Evolutionary conservation across 2,329 filamentous ascomycete genomes (phyloP).

Genomic region (Macrophomina pseudophaseolina): DNA sequence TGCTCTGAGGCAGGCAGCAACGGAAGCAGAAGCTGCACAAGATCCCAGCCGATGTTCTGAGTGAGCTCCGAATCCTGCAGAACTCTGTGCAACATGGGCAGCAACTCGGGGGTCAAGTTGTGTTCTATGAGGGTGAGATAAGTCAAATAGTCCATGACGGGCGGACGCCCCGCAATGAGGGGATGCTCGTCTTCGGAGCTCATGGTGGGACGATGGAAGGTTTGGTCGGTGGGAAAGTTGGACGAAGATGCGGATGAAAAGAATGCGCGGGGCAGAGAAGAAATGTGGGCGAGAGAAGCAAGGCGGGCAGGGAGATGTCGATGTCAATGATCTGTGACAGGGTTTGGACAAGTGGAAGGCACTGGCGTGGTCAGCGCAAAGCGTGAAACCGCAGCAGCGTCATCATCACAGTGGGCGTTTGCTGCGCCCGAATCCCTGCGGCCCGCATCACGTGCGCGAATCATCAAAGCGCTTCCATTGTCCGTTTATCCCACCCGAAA

Average conservation of each 20-base stretch:
- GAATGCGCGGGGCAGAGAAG: neutral
- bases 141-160: constrained; percentile 71
- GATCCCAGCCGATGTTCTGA: constrained; percentile 81
- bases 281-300: constrained; percentile 5
- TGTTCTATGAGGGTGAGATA: constrained; percentile 81
- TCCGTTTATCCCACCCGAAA: neutral
- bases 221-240: neutral
- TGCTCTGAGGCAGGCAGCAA: constrained; percentile 68
- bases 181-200: constrained; percentile 47
- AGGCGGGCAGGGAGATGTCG: constrained; percentile 16
- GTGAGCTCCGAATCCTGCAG: constrained; percentile 72
- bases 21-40: constrained; percentile 75
- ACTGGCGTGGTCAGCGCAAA: neutral
- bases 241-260: constrained; percentile 3
- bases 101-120: constrained; percentile 68
- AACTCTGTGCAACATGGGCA: constrained; percentile 71
- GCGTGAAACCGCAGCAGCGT: constrained; percentile 18
- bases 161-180: constrained; percentile 63
- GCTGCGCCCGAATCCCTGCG: constrained; percentile 1
- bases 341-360: constrained; percentile 14
- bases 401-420: constrained; percentile 21
- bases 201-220: constrained; percentile 12
- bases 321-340: constrained; percentile 24
- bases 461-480: neutral
- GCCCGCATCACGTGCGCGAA: constrained; percentile 11